phyloP scores from a whole-genome alignment of 192 early-diverging fungal genomes.

The Chytriomyces hyalinus region DNA sequence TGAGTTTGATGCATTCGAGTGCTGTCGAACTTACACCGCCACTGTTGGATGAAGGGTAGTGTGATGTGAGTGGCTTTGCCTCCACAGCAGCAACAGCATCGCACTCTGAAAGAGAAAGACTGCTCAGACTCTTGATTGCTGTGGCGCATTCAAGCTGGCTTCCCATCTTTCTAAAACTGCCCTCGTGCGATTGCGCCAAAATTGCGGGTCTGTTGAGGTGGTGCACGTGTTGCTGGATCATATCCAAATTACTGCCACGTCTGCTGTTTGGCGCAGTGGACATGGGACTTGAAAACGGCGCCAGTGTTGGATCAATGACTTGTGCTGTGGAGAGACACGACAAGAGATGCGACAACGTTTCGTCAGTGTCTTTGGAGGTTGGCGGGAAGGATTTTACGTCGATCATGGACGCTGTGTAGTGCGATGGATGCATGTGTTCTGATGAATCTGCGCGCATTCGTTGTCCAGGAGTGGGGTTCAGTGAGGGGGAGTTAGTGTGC shows the following conservation, averaged over 20 bases:
- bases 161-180: not conserved
- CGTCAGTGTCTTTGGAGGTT: not conserved
- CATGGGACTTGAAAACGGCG: not conserved
- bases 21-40: not conserved
- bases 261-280: not conserved
- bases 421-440: not conserved
- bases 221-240: not conserved
- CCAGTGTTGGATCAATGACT: not conserved
- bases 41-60: not conserved
- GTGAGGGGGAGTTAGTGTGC: too few species aligned
- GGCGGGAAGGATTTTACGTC: not conserved
- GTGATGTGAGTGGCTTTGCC: not conserved
- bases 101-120: not conserved
- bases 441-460: not conserved
- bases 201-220: not conserved
- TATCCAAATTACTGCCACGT: not conserved
- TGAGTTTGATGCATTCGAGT: conserved; percentile 16
- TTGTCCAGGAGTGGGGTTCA: not conserved
- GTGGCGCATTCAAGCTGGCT: not conserved
- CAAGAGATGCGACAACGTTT: not conserved
- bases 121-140: not conserved
- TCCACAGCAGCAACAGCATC: too few species aligned
- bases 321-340: not conserved
- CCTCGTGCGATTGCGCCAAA: too few species aligned
- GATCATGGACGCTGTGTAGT: not conserved